Evolutionary conservation across 2,329 filamentous ascomycete genomes (phyloP).

Genomic region (Thermomyces lanuginosus): DNA sequence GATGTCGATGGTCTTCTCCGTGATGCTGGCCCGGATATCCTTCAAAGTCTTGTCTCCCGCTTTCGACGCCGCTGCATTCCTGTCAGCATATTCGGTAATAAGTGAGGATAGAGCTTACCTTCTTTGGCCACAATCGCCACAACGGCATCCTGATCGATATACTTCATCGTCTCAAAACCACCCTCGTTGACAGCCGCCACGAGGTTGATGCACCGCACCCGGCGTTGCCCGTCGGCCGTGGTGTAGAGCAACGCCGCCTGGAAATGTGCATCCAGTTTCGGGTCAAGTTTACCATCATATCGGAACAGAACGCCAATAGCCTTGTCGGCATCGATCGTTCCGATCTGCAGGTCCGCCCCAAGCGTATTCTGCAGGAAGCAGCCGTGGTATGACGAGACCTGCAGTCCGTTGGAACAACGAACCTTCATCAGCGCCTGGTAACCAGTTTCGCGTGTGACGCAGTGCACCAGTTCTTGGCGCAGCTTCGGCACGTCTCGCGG

Average conservation of each 20-base stretch:
- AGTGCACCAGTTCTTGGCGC: slow-evolving; percentile 68
- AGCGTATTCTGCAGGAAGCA: slow-evolving; percentile 95
- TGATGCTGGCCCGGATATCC: slow-evolving; percentile 66
- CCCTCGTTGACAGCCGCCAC: slow-evolving; percentile 84
- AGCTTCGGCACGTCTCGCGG: slow-evolving; percentile 73
- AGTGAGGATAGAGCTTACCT: slow-evolving; percentile 19
- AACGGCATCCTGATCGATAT: slow-evolving; percentile 90
- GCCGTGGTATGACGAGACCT: slow-evolving; percentile 85
- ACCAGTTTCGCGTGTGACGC: slow-evolving; percentile 75
- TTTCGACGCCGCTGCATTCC: slow-evolving; percentile 52
- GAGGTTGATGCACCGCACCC: slow-evolving; percentile 83
- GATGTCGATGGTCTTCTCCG: slow-evolving; percentile 85
- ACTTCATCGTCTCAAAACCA: slow-evolving; percentile 70
- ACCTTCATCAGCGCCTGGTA: slow-evolving; percentile 98
- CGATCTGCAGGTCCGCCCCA: slow-evolving; percentile 85
- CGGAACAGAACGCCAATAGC: slow-evolving; percentile 79
- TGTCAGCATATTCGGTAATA: slow-evolving; percentile 11
- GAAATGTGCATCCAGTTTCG: slow-evolving; percentile 93
- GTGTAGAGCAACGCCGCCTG: slow-evolving; percentile 91
- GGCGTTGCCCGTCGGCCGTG: slow-evolving; percentile 69
- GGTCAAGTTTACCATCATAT: slow-evolving; percentile 94
- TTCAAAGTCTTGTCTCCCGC: slow-evolving; percentile 62
- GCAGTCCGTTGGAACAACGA: slow-evolving; percentile 87
- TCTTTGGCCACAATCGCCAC: slow-evolving; percentile 82
- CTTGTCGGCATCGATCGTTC: slow-evolving; percentile 83